phyloP scores from a whole-genome alignment of 176 grass and related monocot genomes.

The Urochloa ruziziensis region DNA sequence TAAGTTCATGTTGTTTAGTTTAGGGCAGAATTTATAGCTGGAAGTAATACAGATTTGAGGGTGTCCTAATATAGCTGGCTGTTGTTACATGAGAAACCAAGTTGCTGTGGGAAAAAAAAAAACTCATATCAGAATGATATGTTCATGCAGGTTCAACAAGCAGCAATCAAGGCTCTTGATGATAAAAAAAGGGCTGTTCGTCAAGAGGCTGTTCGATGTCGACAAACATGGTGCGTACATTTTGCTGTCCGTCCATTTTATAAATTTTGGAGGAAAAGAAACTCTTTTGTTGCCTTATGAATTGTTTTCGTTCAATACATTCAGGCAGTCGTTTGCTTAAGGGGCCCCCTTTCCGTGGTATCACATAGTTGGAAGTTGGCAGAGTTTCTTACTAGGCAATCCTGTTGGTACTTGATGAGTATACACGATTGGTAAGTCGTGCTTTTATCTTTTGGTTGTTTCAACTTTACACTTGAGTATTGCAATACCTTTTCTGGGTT shows the following conservation, averaged over 20 bases:
- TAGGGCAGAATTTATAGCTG: neutral
- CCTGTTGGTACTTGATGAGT: slow-evolving; percentile 1
- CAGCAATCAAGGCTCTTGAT: slow-evolving; percentile 80
- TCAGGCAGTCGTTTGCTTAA: slow-evolving; percentile 62
- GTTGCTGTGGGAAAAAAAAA: slow-evolving; percentile 14
- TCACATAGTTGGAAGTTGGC: neutral
- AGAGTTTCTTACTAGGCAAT: neutral
- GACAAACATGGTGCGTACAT: slow-evolving; percentile 72
- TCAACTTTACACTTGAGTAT: neutral
- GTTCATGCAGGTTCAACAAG: slow-evolving; percentile 58
- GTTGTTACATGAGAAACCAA: neutral
- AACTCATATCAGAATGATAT: slow-evolving; percentile 15
- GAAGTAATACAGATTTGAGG: neutral
- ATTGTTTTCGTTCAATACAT: slow-evolving; percentile 1
- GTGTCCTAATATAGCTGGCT: neutral
- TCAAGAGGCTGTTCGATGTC: slow-evolving; percentile 78
- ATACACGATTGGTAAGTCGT: neutral
- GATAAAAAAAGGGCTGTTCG: slow-evolving; percentile 83
- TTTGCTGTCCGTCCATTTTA: neutral
- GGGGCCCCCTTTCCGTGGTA: neutral
- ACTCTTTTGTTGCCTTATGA: neutral
- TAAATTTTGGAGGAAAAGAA: neutral
- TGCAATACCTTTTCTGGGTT: neutral
- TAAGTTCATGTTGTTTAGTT: slow-evolving; percentile 23
- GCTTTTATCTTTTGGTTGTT: neutral